These are phyloP conservation scores for Luzula sylvatica DNA, from an alignment of 176 grass and related monocot genomes.

Conservation along the genomic window DNA sequence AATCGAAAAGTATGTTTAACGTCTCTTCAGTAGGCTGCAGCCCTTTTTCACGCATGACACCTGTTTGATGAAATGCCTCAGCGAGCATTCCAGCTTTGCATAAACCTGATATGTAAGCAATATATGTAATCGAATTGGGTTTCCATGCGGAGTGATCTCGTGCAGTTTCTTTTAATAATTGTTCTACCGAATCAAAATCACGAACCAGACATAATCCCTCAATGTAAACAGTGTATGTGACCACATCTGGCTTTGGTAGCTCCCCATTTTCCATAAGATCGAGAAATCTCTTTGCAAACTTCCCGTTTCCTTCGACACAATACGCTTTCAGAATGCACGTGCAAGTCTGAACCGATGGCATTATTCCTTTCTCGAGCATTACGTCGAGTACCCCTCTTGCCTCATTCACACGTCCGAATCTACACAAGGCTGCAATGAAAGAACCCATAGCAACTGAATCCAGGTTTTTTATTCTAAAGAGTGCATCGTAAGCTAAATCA, in stretches of 20 bases:
- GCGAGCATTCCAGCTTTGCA: constrained; percentile 38
- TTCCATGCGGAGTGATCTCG: constrained; percentile 39
- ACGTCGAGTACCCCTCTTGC: constrained; percentile 43
- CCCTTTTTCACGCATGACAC: constrained; percentile 35
- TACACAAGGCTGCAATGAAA: constrained; percentile 43
- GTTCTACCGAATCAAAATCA: constrained; percentile 42
- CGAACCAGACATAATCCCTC: constrained; percentile 38
- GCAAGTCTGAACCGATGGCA: constrained; percentile 34
- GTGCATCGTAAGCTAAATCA: constrained; percentile 7
- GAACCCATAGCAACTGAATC: constrained; percentile 36
- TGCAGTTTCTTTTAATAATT: constrained; percentile 24
- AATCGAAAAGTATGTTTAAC: constrained; percentile 54
- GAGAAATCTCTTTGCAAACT: constrained; percentile 41
- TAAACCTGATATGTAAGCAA: constrained; percentile 59
- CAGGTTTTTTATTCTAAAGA: constrained; percentile 26
- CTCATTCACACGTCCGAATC: constrained; percentile 25
- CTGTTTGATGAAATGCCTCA: constrained; percentile 42
- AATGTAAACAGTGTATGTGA: constrained; percentile 54
- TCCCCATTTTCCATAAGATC: constrained; percentile 22
- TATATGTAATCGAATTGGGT: constrained; percentile 59
- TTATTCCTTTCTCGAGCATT: constrained; percentile 29
- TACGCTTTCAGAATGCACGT: constrained; percentile 48
- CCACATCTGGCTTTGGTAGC: constrained; percentile 35
- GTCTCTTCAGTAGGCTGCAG: constrained; percentile 30
- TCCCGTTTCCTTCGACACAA: constrained; percentile 31